Evolutionary conservation across 2,329 filamentous ascomycete species (phyloP).

Genomic region (Monosporascus sp.): DNA sequence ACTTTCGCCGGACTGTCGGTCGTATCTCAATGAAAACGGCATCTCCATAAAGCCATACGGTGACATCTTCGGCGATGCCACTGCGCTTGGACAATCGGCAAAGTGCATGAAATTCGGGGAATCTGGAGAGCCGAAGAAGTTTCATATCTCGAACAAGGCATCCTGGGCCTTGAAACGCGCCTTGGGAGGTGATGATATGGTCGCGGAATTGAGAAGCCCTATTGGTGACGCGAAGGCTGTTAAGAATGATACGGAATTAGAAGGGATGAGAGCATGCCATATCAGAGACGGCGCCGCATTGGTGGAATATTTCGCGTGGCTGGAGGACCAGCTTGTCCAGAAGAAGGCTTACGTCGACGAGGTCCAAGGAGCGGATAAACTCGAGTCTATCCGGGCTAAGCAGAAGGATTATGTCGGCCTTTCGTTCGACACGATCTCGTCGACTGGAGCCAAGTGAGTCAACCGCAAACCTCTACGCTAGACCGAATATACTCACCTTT

Average conservation of each 20-base stretch:
- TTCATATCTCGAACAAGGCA: constrained; percentile 79
- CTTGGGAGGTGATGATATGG: constrained; percentile 76
- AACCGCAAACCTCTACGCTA: neutral
- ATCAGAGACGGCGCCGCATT: constrained; percentile 88
- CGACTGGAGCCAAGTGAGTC: constrained; percentile 70
- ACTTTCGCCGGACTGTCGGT: constrained; percentile 60
- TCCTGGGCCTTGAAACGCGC: constrained; percentile 90
- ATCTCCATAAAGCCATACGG: constrained; percentile 79
- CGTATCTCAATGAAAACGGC: constrained; percentile 63
- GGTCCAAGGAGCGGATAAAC: constrained; percentile 84
- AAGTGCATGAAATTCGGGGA: constrained; percentile 25
- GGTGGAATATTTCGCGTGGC: constrained; percentile 92
- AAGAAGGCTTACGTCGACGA: constrained; percentile 76
- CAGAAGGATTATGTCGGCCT: constrained; percentile 77
- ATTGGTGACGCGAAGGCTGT: constrained; percentile 88
- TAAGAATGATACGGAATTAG: constrained; percentile 85
- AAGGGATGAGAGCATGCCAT: constrained; percentile 92
- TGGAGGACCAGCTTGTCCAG: constrained; percentile 78
- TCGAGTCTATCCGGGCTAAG: constrained; percentile 68
- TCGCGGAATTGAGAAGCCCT: constrained; percentile 83
- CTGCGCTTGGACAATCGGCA: constrained; percentile 49
- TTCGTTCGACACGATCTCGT: constrained; percentile 94
- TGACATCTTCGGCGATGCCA: constrained; percentile 73
- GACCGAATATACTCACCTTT: constrained; percentile 7
- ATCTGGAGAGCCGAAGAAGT: constrained; percentile 51